Evolutionary conservation across 1,139 yeast species (phyloP).

Genomic region (Candida sanyaensis): DNA sequence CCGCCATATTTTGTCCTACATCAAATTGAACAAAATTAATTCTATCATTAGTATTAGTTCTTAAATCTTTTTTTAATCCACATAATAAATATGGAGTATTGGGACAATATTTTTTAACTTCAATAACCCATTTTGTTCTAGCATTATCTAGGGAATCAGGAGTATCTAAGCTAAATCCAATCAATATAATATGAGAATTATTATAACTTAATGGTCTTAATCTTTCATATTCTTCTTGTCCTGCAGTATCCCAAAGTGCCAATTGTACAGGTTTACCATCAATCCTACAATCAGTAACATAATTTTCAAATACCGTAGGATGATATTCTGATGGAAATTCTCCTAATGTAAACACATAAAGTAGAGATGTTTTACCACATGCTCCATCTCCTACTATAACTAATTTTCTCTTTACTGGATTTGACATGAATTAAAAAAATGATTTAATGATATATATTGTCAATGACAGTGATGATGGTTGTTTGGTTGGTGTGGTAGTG

Average conservation of each 20-base stretch:
- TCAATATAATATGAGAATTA: conserved; percentile 71
- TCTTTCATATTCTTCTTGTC: conserved; percentile 88
- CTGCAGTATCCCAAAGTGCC: conserved; percentile 96
- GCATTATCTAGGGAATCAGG: conserved; percentile 74
- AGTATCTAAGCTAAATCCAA: conserved; percentile 70
- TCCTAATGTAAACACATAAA: conserved; percentile 90
- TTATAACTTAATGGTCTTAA: conserved; percentile 81
- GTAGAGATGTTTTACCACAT: conserved; percentile 87
- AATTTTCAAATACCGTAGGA: conserved; percentile 95
- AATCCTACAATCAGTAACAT: conserved; percentile 89
- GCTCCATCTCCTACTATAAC: conserved; percentile 97
- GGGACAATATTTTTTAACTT: conserved; percentile 68
- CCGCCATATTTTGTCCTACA: conserved; percentile 62
- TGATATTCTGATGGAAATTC: conserved; percentile 84
- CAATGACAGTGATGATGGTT: too few species aligned
- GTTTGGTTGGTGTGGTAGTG: too few species aligned
- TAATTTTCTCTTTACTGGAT: conserved; percentile 62
- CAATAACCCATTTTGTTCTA: conserved; percentile 70
- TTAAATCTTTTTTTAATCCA: conserved; percentile 70
- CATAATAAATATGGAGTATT: conserved; percentile 64
- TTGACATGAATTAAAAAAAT: conserved; percentile 4
- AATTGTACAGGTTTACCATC: conserved; percentile 90
- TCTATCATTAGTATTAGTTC: conserved; percentile 27
- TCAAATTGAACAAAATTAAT: conserved; percentile 48
- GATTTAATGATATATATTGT: too few species aligned